These are phyloP conservation scores for Tetrahymena borealis DNA, from an alignment of 73 alveolate species.

Conservation along the genomic window DNA sequence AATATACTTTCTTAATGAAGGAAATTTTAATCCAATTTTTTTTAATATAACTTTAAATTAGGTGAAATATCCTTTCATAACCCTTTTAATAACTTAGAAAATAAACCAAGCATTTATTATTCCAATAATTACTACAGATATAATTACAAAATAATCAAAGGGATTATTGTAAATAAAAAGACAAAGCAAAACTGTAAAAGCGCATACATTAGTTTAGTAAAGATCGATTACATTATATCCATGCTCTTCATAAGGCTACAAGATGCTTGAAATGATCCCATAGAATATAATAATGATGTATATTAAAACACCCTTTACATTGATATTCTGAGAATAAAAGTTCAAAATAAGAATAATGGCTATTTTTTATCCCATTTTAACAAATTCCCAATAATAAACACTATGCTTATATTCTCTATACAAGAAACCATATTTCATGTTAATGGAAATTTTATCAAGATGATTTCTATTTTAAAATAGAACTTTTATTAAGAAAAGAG, in stretches of 20 bases:
- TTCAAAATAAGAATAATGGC: background rate
- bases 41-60: background rate
- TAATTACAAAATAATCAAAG: background rate
- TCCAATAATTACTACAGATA: background rate
- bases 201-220: background rate
- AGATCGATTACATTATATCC: background rate
- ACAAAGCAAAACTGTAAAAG: background rate
- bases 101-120: background rate
- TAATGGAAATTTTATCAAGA: background rate
- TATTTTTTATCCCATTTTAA: conserved; percentile 5
- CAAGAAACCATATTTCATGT: conserved; percentile 10
- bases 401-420: conserved; percentile 4
- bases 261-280: background rate
- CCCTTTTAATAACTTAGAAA: background rate
- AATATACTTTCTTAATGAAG: background rate
- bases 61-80: background rate
- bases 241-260: background rate
- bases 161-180: background rate
- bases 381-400: conserved; percentile 25
- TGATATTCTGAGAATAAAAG: background rate
- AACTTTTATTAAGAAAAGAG: background rate
- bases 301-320: background rate
- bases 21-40: background rate
- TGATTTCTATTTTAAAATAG: background rate
- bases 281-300: background rate